Base-by-base conservation (phyloP, 176 grass and related monocot genomes). In the bread wheat (Triticum aestivum) region DNA sequence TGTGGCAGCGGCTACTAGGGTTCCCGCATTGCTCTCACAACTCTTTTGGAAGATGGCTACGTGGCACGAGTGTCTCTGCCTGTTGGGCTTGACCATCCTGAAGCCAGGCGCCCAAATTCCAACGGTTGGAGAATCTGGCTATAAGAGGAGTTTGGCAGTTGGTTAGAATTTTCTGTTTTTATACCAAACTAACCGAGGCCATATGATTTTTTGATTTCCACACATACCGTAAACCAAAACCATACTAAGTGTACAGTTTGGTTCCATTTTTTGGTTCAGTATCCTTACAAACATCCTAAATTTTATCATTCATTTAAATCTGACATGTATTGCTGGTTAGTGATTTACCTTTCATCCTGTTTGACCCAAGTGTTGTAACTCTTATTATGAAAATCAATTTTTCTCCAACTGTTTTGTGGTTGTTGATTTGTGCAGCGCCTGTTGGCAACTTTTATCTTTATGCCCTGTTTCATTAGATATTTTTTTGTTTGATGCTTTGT, bases 401-500 rank as follows among this genome's bases (percentile, higher is more conserved):
- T 42, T 3, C 37, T 80, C 34, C 20, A 37, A 59, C 18, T 13
- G 61, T 65, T 80, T 44, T 29, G 2, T 79, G 56, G 21, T 17
- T 79, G 33, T 37, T 30, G n/a, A 33, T 75, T 76, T 61, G 37
- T 30, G 15, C n/a, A 6, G 37, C 9, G 0, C 23, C 24, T 84
- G 32, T 83, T 29, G 6, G 5, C 54, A 63, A 59, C 59, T 74
- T 70, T 74, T 83, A 62, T 74, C 49, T 83, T 41, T 41, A 51
- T 4, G 14, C 21, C 54, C 15, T 52, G 24, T 80, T 69, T 63
- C 15, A 52, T 47, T 41, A 23, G 6, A 39, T 69, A 65, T 8
- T 65, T 33, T 79, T 47, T 76, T 86, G 52, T 63, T 74, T 79
- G 52, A 38, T 84, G 62, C 70, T 65, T 84, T 89, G 59, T 92